These are phyloP conservation scores for Apiospora saccharicola DNA, from an alignment of 2,329 filamentous ascomycete genomes.

Conservation along the genomic window DNA sequence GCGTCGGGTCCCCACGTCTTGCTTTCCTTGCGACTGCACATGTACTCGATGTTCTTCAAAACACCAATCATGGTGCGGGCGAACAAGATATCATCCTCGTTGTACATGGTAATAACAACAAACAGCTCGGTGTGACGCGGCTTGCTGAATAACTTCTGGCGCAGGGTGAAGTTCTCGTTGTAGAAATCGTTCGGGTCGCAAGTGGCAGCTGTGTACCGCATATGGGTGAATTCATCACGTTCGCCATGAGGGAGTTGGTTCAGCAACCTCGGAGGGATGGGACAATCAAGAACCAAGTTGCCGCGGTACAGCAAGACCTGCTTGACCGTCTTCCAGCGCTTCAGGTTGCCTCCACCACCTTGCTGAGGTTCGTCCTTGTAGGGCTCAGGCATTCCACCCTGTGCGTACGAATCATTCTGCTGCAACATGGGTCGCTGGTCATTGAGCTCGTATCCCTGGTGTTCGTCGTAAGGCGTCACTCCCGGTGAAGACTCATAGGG, in stretches of 20 bases:
- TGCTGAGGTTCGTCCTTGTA: constrained; percentile 54
- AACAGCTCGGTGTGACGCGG: constrained; percentile 92
- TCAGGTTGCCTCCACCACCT: constrained; percentile 68
- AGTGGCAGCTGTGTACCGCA: constrained; percentile 98
- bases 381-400: constrained; percentile 44
- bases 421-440: constrained; percentile 80
- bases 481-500: constrained; percentile 76
- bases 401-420: constrained; percentile 59
- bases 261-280: constrained; percentile 86
- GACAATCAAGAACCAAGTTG: constrained; percentile 96
- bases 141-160: constrained; percentile 86
- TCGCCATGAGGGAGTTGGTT: constrained; percentile 90
- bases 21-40: constrained; percentile 90
- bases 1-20: constrained; percentile 96
- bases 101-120: constrained; percentile 99
- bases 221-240: constrained; percentile 90
- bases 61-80: constrained; percentile 98
- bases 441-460: constrained; percentile 72
- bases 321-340: constrained; percentile 98
- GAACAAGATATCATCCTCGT: constrained; percentile 96
- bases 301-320: constrained; percentile 97
- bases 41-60: constrained; percentile 97
- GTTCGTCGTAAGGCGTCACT: constrained; percentile 63
- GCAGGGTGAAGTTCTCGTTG: constrained; percentile 85
- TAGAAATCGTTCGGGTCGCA: constrained; percentile 97